Percentiles rank a stretch among this genome's conserved stretches.
These are phyloP conservation scores for Abrus precatorius DNA, from an alignment of 306 rosid genomes.

Conservation along the genomic window DNA sequence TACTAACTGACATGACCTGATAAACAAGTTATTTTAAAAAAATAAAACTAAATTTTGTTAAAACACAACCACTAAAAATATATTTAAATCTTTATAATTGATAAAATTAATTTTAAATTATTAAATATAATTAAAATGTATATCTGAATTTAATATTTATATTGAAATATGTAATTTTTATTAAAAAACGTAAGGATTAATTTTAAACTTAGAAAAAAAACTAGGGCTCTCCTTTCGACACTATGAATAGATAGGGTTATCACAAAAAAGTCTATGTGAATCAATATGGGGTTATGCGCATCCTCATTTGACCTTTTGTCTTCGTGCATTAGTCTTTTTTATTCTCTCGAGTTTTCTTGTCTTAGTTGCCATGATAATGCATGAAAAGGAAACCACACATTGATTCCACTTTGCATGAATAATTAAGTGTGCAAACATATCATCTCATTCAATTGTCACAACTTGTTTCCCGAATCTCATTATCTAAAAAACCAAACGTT, in stretches of 20 bases:
- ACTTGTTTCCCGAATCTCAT: constrained; percentile 23
- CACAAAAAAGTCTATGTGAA: not conserved
- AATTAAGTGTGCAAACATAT: not conserved
- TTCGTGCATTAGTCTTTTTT: constrained; percentile 11
- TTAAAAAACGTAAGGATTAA: no score
- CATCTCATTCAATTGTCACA: constrained; percentile 15
- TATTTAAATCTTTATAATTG: no score
- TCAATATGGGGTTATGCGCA: constrained; percentile 9
- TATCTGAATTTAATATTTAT: no score
- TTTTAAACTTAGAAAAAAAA: no score
- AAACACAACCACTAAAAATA: no score
- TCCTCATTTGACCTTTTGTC: constrained; percentile 22
- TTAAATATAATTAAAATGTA: no score
- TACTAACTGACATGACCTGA: no score
- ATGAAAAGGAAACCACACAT: constrained; percentile 37
- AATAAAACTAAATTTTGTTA: no score
- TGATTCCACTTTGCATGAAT: constrained; percentile 28
- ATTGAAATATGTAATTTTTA: no score
- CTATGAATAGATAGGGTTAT: not conserved
- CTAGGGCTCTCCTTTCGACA: not conserved
- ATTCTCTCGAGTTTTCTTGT: constrained; percentile 33
- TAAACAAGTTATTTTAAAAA: no score
- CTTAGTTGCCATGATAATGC: constrained; percentile 35
- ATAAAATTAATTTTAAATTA: no score
- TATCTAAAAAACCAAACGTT: not conserved